A percentile compares a stretch with the other conserved stretches of the same genome.
Conservation (phyloP, 1,284 basidiomycete genomes). For the Tremellales sp. region DNA sequence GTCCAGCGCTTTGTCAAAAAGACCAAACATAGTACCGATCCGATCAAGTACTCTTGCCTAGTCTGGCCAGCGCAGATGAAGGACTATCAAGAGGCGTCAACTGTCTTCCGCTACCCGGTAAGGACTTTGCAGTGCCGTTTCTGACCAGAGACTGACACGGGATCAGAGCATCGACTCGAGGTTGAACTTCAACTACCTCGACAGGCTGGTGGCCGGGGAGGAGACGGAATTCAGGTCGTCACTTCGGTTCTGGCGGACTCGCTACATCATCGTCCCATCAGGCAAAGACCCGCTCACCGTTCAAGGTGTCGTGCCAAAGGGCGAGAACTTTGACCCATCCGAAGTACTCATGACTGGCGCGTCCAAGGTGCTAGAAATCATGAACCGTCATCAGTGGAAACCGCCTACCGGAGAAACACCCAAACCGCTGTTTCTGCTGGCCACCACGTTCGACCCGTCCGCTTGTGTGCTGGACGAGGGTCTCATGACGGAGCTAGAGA, state of each 20-base stretch:
- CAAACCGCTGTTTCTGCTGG: conserved; percentile 63
- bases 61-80: conserved; percentile 88
- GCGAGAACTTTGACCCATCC: conserved; percentile 74
- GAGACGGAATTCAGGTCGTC: conserved; percentile 64
- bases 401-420: conserved; percentile 54
- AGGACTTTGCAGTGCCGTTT: conserved; percentile 45
- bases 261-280: conserved; percentile 90
- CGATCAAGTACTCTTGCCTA: conserved; percentile 77
- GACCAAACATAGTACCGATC: conserved; percentile 57
- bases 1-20: conserved; percentile 82
- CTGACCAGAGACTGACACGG: conserved; percentile 54
- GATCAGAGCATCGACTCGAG: conserved; percentile 46
- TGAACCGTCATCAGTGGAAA: conserved; percentile 74
- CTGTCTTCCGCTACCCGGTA: conserved; percentile 70
- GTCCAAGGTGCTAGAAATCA: conserved; percentile 83
- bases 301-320: conserved; percentile 51
- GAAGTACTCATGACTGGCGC: conserved; percentile 85
- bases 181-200: conserved; percentile 48
- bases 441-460: conserved; percentile 75
- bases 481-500: conserved; percentile 70
- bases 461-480: conserved; percentile 71
- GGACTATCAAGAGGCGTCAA: conserved; percentile 75
- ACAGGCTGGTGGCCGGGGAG: conserved; percentile 71
- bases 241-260: conserved; percentile 86
- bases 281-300: conserved; percentile 58